These are phyloP conservation scores for Cryptosporidium xiaoi DNA, from an alignment of 169 alveolate species.

Conservation along the genomic window DNA sequence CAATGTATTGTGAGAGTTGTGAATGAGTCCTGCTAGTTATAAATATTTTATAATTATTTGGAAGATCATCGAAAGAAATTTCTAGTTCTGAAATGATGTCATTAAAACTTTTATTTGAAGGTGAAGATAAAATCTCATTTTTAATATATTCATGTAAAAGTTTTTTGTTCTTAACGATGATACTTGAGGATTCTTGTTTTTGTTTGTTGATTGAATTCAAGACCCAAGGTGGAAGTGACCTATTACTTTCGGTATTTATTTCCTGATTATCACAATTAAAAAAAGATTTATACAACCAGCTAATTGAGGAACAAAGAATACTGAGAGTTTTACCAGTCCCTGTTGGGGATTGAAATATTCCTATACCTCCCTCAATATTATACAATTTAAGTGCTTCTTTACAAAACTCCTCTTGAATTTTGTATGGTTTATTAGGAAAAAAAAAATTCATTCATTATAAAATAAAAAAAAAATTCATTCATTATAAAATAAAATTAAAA, in stretches of 20 bases:
- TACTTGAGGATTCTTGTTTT: not conserved
- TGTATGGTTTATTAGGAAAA: conserved; percentile 52
- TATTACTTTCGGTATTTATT: not conserved
- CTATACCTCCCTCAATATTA: conserved; percentile 75
- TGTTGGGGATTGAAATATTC: conserved; percentile 86
- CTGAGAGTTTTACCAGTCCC: conserved; percentile 89
- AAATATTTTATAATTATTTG: conserved; percentile 47
- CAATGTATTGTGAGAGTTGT: conserved; percentile 77
- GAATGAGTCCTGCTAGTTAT: conserved; percentile 81
- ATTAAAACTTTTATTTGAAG: not conserved
- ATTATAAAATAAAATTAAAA: no score
- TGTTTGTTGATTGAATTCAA: conserved; percentile 11
- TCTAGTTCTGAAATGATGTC: not conserved
- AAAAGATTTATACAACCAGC: conserved; percentile 76
- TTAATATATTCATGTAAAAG: no score
- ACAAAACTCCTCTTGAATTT: conserved; percentile 58
- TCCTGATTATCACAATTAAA: not conserved
- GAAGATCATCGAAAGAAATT: not conserved
- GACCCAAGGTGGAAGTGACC: conserved; percentile 16
- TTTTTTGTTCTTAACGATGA: not conserved
- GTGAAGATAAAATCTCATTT: not conserved
- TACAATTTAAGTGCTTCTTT: conserved; percentile 19
- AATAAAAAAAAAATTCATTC: no score
- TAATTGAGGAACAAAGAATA: conserved; percentile 80
- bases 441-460: not conserved